Conservation (phyloP, 2,329 filamentous ascomycete genomes). For the Aspergillus sp. region DNA sequence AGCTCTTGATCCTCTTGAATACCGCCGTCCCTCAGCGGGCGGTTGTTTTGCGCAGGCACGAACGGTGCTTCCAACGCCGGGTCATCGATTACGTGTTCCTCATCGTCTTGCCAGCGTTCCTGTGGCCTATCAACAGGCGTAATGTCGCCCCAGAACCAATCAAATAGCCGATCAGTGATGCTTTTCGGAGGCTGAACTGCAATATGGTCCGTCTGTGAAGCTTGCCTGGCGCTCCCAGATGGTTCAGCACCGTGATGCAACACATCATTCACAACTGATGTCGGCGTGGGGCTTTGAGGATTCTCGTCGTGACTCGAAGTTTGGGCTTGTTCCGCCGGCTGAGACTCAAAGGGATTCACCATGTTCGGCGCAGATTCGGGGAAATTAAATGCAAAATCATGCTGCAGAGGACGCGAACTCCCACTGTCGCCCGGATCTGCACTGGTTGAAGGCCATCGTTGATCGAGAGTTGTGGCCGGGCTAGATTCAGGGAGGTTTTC, state of each 20-base stretch:
- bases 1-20: constrained; percentile 9
- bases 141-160: constrained; percentile 41
- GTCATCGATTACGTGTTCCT: constrained; percentile 52
- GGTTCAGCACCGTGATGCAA: neutral
- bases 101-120: constrained; percentile 41
- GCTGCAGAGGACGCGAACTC: neutral
- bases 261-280: neutral
- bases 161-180: constrained; percentile 19
- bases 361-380: neutral
- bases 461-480: neutral
- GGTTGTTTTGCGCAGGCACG: constrained; percentile 43
- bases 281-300: neutral
- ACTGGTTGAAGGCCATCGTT: constrained; percentile 1
- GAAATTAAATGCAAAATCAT: constrained; percentile 4
- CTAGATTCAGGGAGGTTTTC: neutral
- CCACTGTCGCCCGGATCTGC: neutral
- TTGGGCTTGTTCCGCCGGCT: neutral
- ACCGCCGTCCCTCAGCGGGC: constrained; percentile 29
- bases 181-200: constrained; percentile 10
- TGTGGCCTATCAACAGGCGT: constrained; percentile 17
- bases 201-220: constrained; percentile 5
- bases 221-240: constrained; percentile 2
- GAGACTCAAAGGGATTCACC: neutral
- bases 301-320: neutral
- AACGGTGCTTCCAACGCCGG: constrained; percentile 53